These are phyloP conservation scores for Ceratocystis harringtonii DNA, from an alignment of 2,329 filamentous ascomycete species.

Conservation along the genomic window DNA sequence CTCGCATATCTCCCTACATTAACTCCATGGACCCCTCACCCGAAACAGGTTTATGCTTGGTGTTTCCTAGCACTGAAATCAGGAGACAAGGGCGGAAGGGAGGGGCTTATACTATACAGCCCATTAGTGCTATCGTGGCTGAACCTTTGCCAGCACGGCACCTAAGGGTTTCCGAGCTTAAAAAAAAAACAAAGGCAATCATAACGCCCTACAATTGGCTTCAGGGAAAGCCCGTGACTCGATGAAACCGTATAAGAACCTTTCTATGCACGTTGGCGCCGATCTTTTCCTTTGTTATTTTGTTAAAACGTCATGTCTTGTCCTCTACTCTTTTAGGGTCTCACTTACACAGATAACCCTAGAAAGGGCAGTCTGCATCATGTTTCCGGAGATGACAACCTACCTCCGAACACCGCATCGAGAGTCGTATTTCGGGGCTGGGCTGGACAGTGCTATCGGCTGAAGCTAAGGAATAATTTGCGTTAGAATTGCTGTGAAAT, in stretches of 20 bases:
- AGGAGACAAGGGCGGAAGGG: background rate
- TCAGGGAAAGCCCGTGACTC: background rate
- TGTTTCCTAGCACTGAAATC: background rate
- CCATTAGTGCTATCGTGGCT: background rate
- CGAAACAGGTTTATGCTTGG: background rate
- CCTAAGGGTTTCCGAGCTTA: background rate
- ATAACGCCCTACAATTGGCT: background rate
- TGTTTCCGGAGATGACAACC: too few relatives aligned
- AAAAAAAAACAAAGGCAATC: background rate
- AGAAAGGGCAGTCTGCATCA: background rate
- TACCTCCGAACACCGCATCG: too few relatives aligned
- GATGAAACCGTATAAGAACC: background rate
- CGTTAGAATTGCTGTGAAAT: too few relatives aligned
- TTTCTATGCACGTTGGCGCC: background rate
- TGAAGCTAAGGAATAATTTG: too few relatives aligned
- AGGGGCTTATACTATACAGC: background rate
- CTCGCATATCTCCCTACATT: background rate
- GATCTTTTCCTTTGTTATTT: background rate
- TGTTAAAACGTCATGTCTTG: background rate
- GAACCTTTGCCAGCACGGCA: background rate
- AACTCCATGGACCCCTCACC: background rate
- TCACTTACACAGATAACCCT: background rate
- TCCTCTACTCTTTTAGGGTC: background rate
- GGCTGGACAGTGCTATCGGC: too few relatives aligned
- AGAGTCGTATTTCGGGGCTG: too few relatives aligned